Evolutionary conservation across 192 early-diverging fungal genomes (phyloP).

Genomic region (Rhizophagus sp.): DNA sequence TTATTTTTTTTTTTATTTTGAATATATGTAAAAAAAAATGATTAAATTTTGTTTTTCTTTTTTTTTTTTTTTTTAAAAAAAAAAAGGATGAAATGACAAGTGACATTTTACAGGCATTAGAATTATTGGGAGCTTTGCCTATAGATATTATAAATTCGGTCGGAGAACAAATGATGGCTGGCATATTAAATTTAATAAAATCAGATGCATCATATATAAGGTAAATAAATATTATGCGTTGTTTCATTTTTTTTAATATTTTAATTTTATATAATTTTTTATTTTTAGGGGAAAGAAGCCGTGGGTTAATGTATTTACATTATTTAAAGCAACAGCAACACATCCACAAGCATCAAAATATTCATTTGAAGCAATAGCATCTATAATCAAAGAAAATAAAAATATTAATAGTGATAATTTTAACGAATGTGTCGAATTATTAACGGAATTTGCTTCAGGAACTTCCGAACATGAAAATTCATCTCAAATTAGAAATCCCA

Average conservation of each 20-base stretch:
- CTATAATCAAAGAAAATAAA: slow-evolving; percentile 55
- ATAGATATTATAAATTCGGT: slow-evolving; percentile 62
- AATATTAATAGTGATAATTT: slow-evolving; percentile 64
- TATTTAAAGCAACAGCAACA: slow-evolving; percentile 57
- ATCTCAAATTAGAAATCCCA: slow-evolving; percentile 8
- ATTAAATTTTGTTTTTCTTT: no score
- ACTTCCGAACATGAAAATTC: slow-evolving; percentile 36
- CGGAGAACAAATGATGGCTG: slow-evolving; percentile 77
- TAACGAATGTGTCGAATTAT: slow-evolving; percentile 71
- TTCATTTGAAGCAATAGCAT: slow-evolving; percentile 62
- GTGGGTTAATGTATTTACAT: slow-evolving; percentile 55
- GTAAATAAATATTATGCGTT: slow-evolving; percentile 29
- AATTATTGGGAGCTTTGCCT: slow-evolving; percentile 56
- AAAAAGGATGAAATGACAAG: slow-evolving; percentile 52
- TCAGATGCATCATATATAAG: slow-evolving; percentile 49
- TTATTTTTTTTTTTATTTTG: background rate
- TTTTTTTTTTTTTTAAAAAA: slow-evolving; percentile 1
- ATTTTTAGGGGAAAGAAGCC: slow-evolving; percentile 36
- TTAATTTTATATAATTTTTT: background rate
- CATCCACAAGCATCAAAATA: slow-evolving; percentile 64
- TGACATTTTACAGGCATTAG: slow-evolving; percentile 53
- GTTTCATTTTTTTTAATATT: background rate
- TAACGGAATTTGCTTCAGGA: slow-evolving; percentile 64
- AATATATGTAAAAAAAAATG: background rate
- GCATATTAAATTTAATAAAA: slow-evolving; percentile 66